phyloP scores from a whole-genome alignment of 331 rosid species.

The Erythrophleum ivorense region DNA sequence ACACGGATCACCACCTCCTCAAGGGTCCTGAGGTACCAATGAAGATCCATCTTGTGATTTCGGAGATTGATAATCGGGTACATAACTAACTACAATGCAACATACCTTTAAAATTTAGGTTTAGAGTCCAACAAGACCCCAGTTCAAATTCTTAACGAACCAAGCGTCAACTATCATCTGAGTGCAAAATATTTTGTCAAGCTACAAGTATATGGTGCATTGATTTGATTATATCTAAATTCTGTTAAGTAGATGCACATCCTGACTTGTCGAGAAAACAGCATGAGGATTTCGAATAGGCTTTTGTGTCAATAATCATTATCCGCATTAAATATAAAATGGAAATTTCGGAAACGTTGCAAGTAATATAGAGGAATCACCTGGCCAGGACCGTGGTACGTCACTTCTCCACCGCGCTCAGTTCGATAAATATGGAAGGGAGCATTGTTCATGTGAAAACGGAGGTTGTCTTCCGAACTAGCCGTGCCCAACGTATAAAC shows the following conservation, averaged over 20 bases:
- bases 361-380: conserved; percentile 40
- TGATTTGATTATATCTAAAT: not conserved
- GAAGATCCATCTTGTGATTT: conserved; percentile 86
- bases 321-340: not conserved
- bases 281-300: not conserved
- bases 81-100: conserved; percentile 68
- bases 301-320: not conserved
- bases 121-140: not conserved
- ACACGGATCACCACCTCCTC: conserved; percentile 85
- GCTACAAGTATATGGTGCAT: not conserved
- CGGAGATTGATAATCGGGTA: conserved; percentile 89
- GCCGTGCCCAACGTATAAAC: conserved; percentile 73
- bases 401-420: conserved; percentile 91
- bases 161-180: not conserved
- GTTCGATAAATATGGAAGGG: conserved; percentile 70
- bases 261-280: not conserved
- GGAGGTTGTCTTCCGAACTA: conserved; percentile 64
- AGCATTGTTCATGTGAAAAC: conserved; percentile 60
- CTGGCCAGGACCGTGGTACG: conserved; percentile 96
- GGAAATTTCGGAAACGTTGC: not conserved
- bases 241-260: not conserved
- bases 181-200: not conserved
- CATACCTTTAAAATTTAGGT: not conserved
- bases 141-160: not conserved
- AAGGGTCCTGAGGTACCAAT: conserved; percentile 93